Evolutionary conservation across 2,329 filamentous ascomycete genomes (phyloP), one percentile per base, ranked within the genome.

Genomic region (Trematosphaeria pertusa): DNA sequence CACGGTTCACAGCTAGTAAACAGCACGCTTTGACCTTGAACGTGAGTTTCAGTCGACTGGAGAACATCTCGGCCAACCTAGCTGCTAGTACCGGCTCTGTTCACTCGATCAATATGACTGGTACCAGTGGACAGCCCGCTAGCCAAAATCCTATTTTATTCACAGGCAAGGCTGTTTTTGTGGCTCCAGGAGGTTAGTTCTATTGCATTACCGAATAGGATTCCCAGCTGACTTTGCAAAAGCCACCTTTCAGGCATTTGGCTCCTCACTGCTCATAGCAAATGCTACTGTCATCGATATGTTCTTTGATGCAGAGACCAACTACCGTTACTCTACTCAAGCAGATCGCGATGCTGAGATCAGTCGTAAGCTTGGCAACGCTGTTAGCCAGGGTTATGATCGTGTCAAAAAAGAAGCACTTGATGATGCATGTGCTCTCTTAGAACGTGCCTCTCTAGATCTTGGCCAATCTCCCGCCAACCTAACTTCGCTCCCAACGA

Each of bases 341-440:
- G 33, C 28, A 10, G 39, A 48, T 12, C 39, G 37, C 42, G 38
- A 51, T 32, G 39, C 42, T 5, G 54, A 52, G 4, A 18, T 61
- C 15, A 54, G 52, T 20, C 43, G 41, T 9, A 59, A 53, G 19
- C 42, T 59, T n/a, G 48, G 58, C 19, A 43, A 38, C 12, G 58
- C 56, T 5, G 42, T 43, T n/a, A 26, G 24, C 20, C 33, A 36
- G n/a, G 50, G 50, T n/a, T 57, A 30, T 21, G 6, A 9, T n/a
- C n/a, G 24, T 3, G 14, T 41, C 4, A 26, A 33, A 17, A 14
- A 28, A 5, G 50, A 28, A 2, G 37, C 42, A 11, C 14, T 47
- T 4, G 11, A 34, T 12, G 45, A 48, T 15, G 18, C 17, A 19
- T 34, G 22, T 15, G 28, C n/a, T 9, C 35, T 48, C 5, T 31